Evolutionary conservation across 2,329 filamentous ascomycete species (phyloP), one percentile per base, ranked within the genome.

Genomic region (Onygena corvina): DNA sequence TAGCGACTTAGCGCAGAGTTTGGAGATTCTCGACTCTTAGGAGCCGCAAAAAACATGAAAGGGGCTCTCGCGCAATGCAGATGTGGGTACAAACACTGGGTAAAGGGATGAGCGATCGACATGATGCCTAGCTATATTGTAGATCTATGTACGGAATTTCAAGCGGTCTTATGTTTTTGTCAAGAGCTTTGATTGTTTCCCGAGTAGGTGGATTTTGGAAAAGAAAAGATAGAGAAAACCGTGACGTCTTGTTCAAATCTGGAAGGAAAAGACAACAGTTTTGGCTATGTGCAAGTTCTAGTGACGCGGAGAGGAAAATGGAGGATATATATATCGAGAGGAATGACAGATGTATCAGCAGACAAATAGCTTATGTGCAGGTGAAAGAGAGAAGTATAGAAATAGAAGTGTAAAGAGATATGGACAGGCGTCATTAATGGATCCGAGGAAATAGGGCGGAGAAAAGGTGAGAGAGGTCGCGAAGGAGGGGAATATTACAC

Each of bases 321-420:
- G 5, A 42, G 38, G 38, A 42, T 42, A 42, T 42, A 42, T 42
- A 40, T 38, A 20, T 2, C 21, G 20, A 23, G 18, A 5, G 14
- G 25, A 42, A 27, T 3, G 16, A 42, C 25, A 42, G 21, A 42
- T 27, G 38, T 42, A 42, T 23, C 38, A 42, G 38, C 38, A 42
- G 38, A 42, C 38, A 27, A 27, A 42, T 29, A 42, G 38, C 38
- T 27, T 42, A 42, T 42, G 38, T 42, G 38, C 38, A 42, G 38
- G 20, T 12, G 27, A 31, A 12, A 31, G 27, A 25, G 8, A n/a
- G n/a, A 42, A 14, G 38, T 42, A n/a, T 12, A 23, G 35, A 40
- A 21, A 20, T n/a, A 27, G 27, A 42, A n/a, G 21, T 12, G 20
- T n/a, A n/a, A n/a, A 42, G 9, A 25, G 23, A 11, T 21, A 27